These are phyloP conservation scores for Vanderwaltozyma tropicalis DNA, from an alignment of 805 yeast genomes.

Conservation along the genomic window DNA sequence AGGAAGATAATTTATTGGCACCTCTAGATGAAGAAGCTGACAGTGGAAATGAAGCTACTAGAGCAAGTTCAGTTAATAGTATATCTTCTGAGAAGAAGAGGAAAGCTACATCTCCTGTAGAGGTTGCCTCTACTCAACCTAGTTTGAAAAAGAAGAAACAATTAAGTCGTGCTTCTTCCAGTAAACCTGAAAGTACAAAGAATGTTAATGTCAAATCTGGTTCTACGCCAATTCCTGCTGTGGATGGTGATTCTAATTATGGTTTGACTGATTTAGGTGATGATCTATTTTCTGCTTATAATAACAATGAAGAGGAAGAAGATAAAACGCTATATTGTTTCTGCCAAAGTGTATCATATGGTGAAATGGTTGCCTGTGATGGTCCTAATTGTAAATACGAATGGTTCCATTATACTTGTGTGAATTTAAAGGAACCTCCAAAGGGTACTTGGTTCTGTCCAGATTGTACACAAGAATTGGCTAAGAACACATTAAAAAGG, in stretches of 20 bases:
- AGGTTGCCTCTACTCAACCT: constrained; percentile 8
- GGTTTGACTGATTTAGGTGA: constrained; percentile 20
- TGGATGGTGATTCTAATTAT: constrained; percentile 7
- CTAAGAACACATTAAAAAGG: constrained; percentile 22
- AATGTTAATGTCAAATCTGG: constrained; percentile 1
- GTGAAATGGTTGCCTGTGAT: constrained; percentile 96
- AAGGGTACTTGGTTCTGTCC: constrained; percentile 94
- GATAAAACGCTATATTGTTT: constrained; percentile 73
- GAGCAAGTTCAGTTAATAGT: constrained; percentile 22
- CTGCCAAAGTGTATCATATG: constrained; percentile 89
- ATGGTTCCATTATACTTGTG: constrained; percentile 97
- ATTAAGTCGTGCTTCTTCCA: constrained; percentile 8
- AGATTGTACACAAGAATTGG: constrained; percentile 45
- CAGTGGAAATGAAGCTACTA: constrained; percentile 20
- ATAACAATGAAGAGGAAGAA: constrained; percentile 35
- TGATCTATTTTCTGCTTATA: constrained; percentile 27
- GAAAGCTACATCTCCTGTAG: constrained; percentile 12
- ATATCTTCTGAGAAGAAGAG: constrained; percentile 11
- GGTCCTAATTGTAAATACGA: constrained; percentile 78
- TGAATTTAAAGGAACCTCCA: constrained; percentile 81
- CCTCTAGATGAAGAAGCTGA: constrained; percentile 35
- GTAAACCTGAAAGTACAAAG: neutral
- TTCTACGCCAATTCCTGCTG: constrained; percentile 3
- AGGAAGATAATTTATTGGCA: constrained; percentile 71
- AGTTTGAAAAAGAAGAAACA: constrained; percentile 16